Percentiles rank a stretch among this genome's conserved stretches.
Conservation (phyloP, 345 rosid genomes). For the Eucalyptus erythrocorys region DNA sequence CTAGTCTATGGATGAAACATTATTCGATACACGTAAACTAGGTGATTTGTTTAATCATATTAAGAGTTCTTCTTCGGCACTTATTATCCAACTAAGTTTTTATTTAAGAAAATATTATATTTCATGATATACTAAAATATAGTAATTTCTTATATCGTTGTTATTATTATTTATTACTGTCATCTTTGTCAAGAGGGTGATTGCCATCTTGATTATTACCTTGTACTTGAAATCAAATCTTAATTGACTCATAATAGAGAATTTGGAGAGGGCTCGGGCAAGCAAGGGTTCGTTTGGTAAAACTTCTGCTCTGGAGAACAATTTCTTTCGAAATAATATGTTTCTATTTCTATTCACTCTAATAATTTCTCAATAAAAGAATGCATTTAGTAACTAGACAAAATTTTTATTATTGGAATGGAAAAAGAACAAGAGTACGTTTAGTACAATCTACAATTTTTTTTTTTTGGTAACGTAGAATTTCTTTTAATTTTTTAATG, state of each 20-base stretch:
- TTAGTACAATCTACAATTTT: too few relatives aligned
- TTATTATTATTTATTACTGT: neutral
- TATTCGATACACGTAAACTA: neutral
- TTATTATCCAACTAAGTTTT: neutral
- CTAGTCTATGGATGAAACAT: neutral
- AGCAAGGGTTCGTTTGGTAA: neutral
- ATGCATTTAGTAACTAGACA: too few relatives aligned
- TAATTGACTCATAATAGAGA: neutral
- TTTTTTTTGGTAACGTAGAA: too few relatives aligned
- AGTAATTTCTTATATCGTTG: neutral
- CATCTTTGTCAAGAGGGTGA: neutral
- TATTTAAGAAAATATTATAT: neutral
- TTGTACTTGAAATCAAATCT: neutral
- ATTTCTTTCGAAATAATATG: too few relatives aligned
- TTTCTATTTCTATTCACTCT: too few relatives aligned
- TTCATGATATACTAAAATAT: neutral
- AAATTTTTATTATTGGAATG: too few relatives aligned
- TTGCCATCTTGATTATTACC: neutral
- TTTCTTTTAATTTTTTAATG: too few relatives aligned
- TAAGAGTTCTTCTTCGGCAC: neutral
- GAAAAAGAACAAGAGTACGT: too few relatives aligned
- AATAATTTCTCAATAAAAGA: too few relatives aligned
- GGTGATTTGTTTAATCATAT: neutral
- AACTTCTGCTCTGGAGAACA: fast-evolving
- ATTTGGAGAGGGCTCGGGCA: neutral